Conservation (phyloP, 371 early-diverging fungal species). For the Choanephora cucurbitarum region DNA sequence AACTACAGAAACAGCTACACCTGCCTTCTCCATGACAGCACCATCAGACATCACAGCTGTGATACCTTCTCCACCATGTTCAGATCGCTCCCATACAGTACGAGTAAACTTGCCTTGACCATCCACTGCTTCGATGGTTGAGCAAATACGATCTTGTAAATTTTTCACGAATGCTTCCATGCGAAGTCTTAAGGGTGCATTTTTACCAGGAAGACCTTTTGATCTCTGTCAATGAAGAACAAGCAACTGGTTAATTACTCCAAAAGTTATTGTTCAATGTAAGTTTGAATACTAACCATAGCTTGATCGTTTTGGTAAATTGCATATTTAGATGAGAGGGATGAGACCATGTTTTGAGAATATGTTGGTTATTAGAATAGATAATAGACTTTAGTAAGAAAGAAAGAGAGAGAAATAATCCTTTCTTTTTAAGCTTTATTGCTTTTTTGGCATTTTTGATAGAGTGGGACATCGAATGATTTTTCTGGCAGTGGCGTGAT, state of each 20-base stretch:
- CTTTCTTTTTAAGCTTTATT: too few relatives aligned
- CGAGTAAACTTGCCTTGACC: slow-evolving; percentile 68
- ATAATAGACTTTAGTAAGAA: too few relatives aligned
- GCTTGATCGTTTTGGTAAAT: slow-evolving; percentile 27
- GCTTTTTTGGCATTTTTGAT: too few relatives aligned
- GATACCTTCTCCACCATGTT: slow-evolving; percentile 87
- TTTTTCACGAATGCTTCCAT: slow-evolving; percentile 80
- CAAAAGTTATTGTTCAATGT: slow-evolving; percentile 23
- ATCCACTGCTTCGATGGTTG: slow-evolving; percentile 62
- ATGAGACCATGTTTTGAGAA: slow-evolving; percentile 22
- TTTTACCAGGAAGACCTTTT: slow-evolving; percentile 20
- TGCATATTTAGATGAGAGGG: slow-evolving; percentile 24
- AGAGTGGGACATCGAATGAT: too few relatives aligned
- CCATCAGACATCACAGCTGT: slow-evolving; percentile 93
- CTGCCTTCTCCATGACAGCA: slow-evolving; percentile 93
- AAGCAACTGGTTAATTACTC: not conserved
- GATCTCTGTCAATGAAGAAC: slow-evolving; percentile 16
- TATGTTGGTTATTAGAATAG: too few relatives aligned
- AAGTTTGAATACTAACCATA: too few relatives aligned
- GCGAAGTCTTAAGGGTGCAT: slow-evolving; percentile 73
- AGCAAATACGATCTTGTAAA: slow-evolving; percentile 72
- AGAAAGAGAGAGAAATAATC: too few relatives aligned
- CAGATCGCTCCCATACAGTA: slow-evolving; percentile 80
- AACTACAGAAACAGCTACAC: slow-evolving; percentile 84
- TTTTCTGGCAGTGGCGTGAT: too few relatives aligned